These are phyloP conservation scores for Metschnikowia kofuensis DNA, from an alignment of 805 yeast species.

Conservation along the genomic window DNA sequence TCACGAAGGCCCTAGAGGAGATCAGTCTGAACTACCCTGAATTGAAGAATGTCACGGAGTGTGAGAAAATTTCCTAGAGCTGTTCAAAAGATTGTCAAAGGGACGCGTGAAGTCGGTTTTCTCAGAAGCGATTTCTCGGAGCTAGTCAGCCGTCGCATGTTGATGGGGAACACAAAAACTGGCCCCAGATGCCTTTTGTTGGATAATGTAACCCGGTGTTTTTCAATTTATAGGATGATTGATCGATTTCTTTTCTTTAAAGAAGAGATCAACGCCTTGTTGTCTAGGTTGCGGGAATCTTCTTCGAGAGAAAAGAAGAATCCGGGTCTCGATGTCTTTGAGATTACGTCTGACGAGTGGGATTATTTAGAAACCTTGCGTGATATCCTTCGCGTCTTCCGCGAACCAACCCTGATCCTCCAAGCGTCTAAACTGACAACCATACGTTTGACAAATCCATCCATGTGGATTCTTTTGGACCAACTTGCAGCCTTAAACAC, in stretches of 20 bases:
- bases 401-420: neutral
- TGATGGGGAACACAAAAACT: too few relatives aligned
- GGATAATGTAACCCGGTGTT: slow-evolving; percentile 3
- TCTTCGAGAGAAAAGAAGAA: neutral
- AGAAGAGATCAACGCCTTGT: neutral
- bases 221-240: slow-evolving; percentile 2
- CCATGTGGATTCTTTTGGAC: neutral
- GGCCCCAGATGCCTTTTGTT: too few relatives aligned
- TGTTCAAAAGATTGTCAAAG: too few relatives aligned
- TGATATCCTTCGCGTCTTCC: neutral
- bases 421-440: neutral
- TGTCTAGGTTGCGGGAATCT: neutral
- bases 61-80: too few relatives aligned
- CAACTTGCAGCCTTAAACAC: neutral
- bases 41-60: too few relatives aligned
- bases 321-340: neutral
- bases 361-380: neutral
- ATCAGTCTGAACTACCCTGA: too few relatives aligned
- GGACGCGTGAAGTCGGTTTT: too few relatives aligned
- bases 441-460: neutral
- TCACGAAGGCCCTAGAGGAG: too few relatives aligned
- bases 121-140: too few relatives aligned
- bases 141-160: too few relatives aligned
- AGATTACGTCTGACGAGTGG: neutral
- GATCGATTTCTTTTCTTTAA: neutral